A percentile compares a stretch with the other conserved stretches of the same genome.
Evolutionary conservation across 2,329 filamentous ascomycete species (phyloP).

Genomic region (Biscogniauxia marginata): DNA sequence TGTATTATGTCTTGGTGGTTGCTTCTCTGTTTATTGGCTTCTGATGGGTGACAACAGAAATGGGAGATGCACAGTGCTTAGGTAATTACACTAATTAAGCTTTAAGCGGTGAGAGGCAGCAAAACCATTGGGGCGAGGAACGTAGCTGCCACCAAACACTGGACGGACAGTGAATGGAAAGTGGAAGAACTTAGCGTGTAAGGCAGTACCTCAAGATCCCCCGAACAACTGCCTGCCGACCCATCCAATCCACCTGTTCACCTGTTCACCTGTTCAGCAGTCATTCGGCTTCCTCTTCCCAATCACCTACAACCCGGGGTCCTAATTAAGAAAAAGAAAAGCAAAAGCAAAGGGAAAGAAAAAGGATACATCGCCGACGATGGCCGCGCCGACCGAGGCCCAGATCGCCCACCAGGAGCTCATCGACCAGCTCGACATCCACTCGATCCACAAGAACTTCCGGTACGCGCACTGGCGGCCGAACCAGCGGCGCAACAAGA

Average conservation of each 20-base stretch:
- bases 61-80: background rate
- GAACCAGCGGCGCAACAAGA: constrained; percentile 95
- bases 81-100: background rate
- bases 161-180: no score
- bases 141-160: constrained; percentile 13
- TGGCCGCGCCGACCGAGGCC: constrained; percentile 66
- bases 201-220: no score
- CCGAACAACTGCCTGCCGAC: no score
- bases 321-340: no score
- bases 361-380: constrained; percentile 31
- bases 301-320: no score
- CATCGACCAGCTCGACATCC: constrained; percentile 88
- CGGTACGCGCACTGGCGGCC: constrained; percentile 89
- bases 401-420: constrained; percentile 81
- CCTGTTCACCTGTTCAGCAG: no score
- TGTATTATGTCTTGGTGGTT: background rate
- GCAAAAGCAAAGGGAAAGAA: no score
- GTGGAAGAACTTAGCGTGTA: no score
- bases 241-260: no score
- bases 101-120: constrained; percentile 34
- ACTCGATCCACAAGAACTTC: constrained; percentile 82
- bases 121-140: constrained; percentile 28
- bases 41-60: background rate
- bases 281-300: no score
- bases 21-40: background rate